Conservation (phyloP, 148 eudicot species). For the Cornus controversa region DNA sequence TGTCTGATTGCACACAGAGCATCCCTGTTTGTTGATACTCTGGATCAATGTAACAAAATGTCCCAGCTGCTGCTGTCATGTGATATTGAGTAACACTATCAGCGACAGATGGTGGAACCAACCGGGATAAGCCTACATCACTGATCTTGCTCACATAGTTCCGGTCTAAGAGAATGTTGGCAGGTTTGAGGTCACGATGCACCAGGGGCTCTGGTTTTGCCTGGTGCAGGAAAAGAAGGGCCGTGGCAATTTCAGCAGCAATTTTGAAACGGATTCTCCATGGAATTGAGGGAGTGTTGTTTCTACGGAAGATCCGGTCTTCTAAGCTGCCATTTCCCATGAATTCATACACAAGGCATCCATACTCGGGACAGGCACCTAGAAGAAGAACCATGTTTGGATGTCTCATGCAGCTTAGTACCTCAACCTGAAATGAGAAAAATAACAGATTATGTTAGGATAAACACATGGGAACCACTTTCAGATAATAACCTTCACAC, state of each 20-base stretch:
- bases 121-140: conserved; percentile 72
- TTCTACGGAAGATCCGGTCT: conserved; percentile 61
- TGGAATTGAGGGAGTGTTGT: conserved; percentile 58
- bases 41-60: conserved; percentile 88
- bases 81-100: conserved; percentile 53
- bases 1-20: conserved; percentile 68
- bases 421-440: conserved; percentile 54
- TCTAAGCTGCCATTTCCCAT: conserved; percentile 85
- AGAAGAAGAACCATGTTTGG: conserved; percentile 87
- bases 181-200: conserved; percentile 88
- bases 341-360: conserved; percentile 80
- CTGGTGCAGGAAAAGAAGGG: conserved; percentile 70
- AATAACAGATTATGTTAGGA: not conserved
- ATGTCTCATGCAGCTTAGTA: conserved; percentile 73
- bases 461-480: not conserved
- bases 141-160: conserved; percentile 66
- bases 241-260: conserved; percentile 66
- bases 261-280: conserved; percentile 68
- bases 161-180: conserved; percentile 66
- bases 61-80: conserved; percentile 84
- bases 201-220: conserved; percentile 81
- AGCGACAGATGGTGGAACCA: conserved; percentile 61
- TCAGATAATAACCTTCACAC: not conserved
- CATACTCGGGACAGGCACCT: conserved; percentile 81
- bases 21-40: conserved; percentile 85